These are phyloP conservation scores for Emergomyces pasteurianus DNA, from an alignment of 2,329 filamentous ascomycete genomes.

Conservation along the genomic window DNA sequence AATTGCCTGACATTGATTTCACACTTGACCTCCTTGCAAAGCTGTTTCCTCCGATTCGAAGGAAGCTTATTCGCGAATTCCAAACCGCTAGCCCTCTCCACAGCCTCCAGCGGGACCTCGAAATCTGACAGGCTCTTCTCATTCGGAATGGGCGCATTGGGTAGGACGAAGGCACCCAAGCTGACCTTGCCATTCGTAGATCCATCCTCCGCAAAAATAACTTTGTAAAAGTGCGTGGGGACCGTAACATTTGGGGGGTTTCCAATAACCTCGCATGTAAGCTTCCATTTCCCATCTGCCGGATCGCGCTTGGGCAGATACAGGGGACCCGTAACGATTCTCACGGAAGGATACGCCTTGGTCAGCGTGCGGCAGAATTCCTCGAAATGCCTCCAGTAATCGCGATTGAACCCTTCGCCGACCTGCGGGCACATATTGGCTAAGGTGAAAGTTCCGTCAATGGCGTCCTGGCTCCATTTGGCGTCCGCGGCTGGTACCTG, in stretches of 20 bases:
- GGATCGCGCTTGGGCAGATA: conserved; percentile 80
- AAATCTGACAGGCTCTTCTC: conserved; percentile 80
- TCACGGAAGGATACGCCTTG: conserved; percentile 66
- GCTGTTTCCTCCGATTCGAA: conserved; percentile 55
- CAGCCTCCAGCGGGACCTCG: conserved; percentile 83
- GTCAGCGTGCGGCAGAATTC: conserved; percentile 88
- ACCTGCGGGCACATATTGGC: conserved; percentile 98
- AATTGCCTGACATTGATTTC: conserved; percentile 74
- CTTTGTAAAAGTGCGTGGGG: conserved; percentile 98
- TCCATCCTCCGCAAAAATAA: conserved; percentile 89
- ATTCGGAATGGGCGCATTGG: conserved; percentile 81
- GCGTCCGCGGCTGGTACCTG: conserved; percentile 94
- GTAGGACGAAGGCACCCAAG: conserved; percentile 86
- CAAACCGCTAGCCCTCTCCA: conserved; percentile 83
- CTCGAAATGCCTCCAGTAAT: conserved; percentile 99
- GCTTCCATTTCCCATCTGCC: conserved; percentile 84
- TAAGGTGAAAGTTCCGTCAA: conserved; percentile 89
- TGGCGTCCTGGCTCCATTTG: conserved; percentile 86
- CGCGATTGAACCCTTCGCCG: conserved; percentile 93
- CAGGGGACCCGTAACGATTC: conserved; percentile 84
- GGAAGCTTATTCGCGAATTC: conserved; percentile 81
- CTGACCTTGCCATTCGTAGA: conserved; percentile 59
- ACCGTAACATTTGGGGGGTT: conserved; percentile 88
- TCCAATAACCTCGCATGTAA: conserved; percentile 91
- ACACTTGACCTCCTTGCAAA: conserved; percentile 82